phyloP scores from a whole-genome alignment of 495 filamentous ascomycete genomes.

The Hypoxylon intermedium region DNA sequence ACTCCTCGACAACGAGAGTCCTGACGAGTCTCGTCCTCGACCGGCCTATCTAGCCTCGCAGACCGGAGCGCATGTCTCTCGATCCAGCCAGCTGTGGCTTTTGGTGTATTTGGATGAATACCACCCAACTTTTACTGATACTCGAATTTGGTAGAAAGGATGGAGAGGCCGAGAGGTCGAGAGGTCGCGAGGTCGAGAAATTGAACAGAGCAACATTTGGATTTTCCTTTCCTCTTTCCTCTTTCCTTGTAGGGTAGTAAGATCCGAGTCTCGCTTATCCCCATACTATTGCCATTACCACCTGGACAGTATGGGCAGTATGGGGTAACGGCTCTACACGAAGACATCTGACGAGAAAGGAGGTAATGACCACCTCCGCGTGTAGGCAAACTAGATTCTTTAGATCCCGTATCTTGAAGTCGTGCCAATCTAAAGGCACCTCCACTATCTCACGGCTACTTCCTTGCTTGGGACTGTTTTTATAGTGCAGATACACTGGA shows the following conservation, averaged over 20 bases:
- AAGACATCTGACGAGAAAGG: too few relatives aligned
- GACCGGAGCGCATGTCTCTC: constrained; percentile 2
- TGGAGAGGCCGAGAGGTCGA: too few relatives aligned
- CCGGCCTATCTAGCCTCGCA: constrained; percentile 4
- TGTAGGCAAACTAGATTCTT: too few relatives aligned
- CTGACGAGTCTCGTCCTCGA: constrained; percentile 1
- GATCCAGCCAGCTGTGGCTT: neutral
- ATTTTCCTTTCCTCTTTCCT: too few relatives aligned
- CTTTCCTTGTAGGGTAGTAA: constrained; percentile 32
- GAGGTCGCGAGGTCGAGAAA: too few relatives aligned
- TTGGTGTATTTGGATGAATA: constrained; percentile 13
- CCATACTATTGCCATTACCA: constrained; percentile 31
- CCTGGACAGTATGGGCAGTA: neutral
- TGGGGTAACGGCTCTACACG: neutral
- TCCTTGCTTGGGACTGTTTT: too few relatives aligned
- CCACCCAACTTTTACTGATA: constrained; percentile 12
- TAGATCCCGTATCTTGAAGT: too few relatives aligned
- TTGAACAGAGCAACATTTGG: too few relatives aligned
- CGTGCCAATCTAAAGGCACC: too few relatives aligned
- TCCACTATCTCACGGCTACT: too few relatives aligned
- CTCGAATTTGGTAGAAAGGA: constrained; percentile 1
- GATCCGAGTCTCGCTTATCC: constrained; percentile 31
- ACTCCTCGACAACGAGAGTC: constrained; percentile 7
- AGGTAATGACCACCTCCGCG: too few relatives aligned
- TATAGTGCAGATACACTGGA: too few relatives aligned